Evolutionary conservation across 768 basidiomycete species (phyloP), one percentile per base, ranked within the genome.

Genomic region (Agaricus subrufescens): DNA sequence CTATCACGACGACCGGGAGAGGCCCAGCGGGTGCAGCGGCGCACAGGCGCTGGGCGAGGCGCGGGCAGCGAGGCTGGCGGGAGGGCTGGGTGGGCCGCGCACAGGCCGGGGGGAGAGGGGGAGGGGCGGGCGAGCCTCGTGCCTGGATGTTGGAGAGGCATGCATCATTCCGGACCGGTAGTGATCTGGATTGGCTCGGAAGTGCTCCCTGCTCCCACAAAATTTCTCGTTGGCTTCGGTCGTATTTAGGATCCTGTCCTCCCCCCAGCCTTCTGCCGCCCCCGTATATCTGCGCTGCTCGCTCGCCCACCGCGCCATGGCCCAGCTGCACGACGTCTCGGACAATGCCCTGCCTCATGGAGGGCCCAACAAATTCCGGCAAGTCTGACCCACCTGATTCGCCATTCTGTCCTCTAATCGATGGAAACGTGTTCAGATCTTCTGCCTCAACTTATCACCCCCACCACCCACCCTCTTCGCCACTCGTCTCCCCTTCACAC

Each of bases 1-100:
- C 62, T 60, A 63, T 60, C 60, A 56, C 58, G 56, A 61, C 60
- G 7, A n/a, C 29, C 55, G 50, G 19, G 9, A 27, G 19, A 27
- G 45, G 29, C 19, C 19, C 19, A 19, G 19, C 19, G 19, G 19
- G 19, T 19, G 19, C 19, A 19, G 19, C 19, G 19, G 19, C 19
- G 19, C 19, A 19, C 19, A 19, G 19, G 19, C 19, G 19, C 19
- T 19, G 19, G 19, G 19, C 19, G 19, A 19, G 19, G 19, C 19
- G 19, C 19, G 19, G 19, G 19, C 19, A 19, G 19, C 19, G 19
- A 19, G 19, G 19, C 19, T 19, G 19, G 19, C 19, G 19, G 19
- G 19, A 19, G 19, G 19, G 19, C 19, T 19, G 19, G 19, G 19
- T 19, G 19, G 19, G 19, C 19, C 19, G 19, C 19, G 19, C 19